Evolutionary conservation across 2,329 filamentous ascomycete genomes (phyloP).

Genomic region (Aschersonia sp.): DNA sequence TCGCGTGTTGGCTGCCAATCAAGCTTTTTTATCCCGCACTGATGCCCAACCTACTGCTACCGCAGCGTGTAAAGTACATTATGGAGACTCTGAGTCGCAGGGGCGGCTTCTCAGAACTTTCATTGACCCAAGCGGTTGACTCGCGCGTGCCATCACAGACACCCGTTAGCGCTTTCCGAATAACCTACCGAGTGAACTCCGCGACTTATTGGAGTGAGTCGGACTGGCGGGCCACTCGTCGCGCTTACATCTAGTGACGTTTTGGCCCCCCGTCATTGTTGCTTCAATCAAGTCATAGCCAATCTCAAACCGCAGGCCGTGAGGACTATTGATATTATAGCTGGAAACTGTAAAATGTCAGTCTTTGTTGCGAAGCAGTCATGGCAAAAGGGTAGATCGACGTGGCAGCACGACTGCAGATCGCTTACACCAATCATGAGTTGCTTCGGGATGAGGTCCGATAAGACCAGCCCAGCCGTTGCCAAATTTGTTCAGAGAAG

Average conservation of each 20-base stretch:
- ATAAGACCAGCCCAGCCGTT: constrained; percentile 12
- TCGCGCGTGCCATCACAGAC: not conserved
- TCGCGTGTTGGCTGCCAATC: too few relatives aligned
- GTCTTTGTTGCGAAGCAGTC: too few relatives aligned
- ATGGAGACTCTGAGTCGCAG: too few relatives aligned
- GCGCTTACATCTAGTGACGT: constrained; percentile 1
- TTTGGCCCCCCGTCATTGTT: constrained; percentile 6
- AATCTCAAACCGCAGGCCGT: constrained; percentile 10
- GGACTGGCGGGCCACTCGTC: constrained; percentile 1
- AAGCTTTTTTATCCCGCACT: too few relatives aligned
- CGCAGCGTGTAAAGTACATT: too few relatives aligned
- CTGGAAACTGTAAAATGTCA: constrained; percentile 1
- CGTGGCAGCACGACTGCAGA: not conserved
- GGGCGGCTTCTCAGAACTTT: too few relatives aligned
- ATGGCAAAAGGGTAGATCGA: too few relatives aligned
- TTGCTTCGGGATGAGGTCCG: constrained; percentile 13
- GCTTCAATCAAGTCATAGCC: constrained; percentile 11
- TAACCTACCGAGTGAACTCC: not conserved
- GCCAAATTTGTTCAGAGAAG: constrained; percentile 10
- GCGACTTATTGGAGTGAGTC: not conserved
- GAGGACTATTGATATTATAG: constrained; percentile 7
- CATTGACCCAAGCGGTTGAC: too few relatives aligned
- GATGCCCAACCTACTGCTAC: too few relatives aligned
- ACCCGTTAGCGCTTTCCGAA: not conserved
- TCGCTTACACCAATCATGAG: constrained; percentile 11